phyloP scores from a whole-genome alignment of 192 early-diverging fungal species.

The Coemansia guatemalensis region DNA sequence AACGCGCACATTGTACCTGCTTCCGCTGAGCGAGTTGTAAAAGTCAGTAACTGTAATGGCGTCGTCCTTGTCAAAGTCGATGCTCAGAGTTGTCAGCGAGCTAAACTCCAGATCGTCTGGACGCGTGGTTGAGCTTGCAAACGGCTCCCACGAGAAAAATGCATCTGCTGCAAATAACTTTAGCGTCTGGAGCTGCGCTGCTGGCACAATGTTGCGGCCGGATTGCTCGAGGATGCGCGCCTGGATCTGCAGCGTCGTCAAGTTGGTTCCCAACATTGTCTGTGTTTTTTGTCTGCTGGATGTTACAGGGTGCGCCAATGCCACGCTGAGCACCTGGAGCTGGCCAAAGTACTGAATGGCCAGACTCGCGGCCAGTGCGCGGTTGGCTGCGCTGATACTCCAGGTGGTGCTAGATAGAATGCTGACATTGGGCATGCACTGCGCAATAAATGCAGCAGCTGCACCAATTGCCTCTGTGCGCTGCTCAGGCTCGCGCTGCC shows the following conservation, averaged over 20 bases:
- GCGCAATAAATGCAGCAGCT: conserved; percentile 2
- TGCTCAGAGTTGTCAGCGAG: conserved; percentile 17
- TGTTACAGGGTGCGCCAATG: not conserved
- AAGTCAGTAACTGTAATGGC: conserved; percentile 26
- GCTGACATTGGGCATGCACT: conserved; percentile 10
- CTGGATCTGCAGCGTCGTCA: conserved; percentile 30
- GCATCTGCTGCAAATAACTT: conserved; percentile 23
- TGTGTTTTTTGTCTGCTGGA: not conserved
- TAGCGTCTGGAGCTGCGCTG: conserved; percentile 13
- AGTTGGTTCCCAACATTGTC: not conserved
- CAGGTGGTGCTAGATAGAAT: conserved; percentile 13
- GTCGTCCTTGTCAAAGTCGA: conserved; percentile 37
- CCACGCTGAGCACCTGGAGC: not conserved
- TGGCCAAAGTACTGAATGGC: conserved; percentile 5
- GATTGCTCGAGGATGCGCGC: conserved; percentile 11
- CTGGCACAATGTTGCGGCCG: conserved; percentile 1
- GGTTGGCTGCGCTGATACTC: conserved; percentile 19
- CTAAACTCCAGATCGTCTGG: conserved; percentile 10
- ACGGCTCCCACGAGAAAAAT: conserved; percentile 40
- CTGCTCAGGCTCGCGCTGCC: not conserved
- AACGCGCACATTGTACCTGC: conserved; percentile 10
- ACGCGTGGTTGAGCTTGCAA: not conserved
- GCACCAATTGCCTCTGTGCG: not conserved
- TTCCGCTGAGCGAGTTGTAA: conserved; percentile 12
- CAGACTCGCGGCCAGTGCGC: conserved; percentile 9